Evolutionary conservation across 257 asterid species (phyloP), one percentile per base, ranked within the genome.

Genomic region (Ophiorrhiza pumila): DNA sequence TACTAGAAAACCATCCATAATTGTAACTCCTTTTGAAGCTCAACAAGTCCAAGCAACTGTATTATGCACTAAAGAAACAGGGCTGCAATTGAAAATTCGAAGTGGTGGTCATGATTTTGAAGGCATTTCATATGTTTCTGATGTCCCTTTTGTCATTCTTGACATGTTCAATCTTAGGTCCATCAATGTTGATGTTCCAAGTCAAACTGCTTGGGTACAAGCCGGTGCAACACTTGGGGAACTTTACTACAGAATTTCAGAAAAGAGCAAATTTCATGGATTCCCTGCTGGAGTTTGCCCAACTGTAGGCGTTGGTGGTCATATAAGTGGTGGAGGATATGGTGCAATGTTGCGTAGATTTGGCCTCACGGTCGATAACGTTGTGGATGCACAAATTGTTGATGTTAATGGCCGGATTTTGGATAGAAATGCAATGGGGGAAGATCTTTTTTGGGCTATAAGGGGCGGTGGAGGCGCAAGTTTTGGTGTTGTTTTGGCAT

Each of bases 101-200:
- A 86, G 91, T 20, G 90, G 89, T 3, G 89, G 88, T 12, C 92
- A 87, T 27, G 89, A 87, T 61, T 87, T 41, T 52, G 91, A 85
- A 29, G 85, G 83, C 4, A 42, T 69, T 15, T 82, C 86, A 2
- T 82, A 82, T 13, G 80, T 81, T 3, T 78, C 88, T 2, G 11
- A 35, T 22, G 14, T 8, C 5, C 41, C 67, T 0, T 84, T 84
- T 15, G 25, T 84, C 59, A 68, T 84, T 32, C 80, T 84, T 18
- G 88, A 84, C 65, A 71, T 77, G 82, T 84, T 78, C 63, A 84
- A 84, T 74, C 79, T 84, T 35, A 47, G 83, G 45, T 46, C 78
- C 3, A 74, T 84, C 9, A n/a, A 66, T 3, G 46, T 84, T 39
- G 57, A 78, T 58, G 29, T 79, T 7, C 53, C 25, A 3, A 52